Evolutionary conservation across 257 asterid species (phyloP).

Genomic region (Solanum rostratum): DNA sequence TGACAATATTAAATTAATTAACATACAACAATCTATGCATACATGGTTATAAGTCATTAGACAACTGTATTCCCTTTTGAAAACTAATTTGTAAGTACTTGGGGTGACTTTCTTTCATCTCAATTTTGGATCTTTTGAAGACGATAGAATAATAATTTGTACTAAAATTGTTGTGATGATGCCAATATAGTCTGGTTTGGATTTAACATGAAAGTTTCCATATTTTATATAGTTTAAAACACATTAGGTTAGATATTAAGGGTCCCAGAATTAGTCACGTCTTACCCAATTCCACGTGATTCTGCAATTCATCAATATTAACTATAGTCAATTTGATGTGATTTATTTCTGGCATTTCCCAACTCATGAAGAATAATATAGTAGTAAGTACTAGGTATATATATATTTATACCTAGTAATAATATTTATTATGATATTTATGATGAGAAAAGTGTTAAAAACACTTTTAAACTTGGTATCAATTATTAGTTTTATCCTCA

Average conservation of each 20-base stretch:
- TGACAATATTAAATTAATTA: background rate
- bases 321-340: background rate
- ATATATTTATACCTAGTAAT: too few relatives aligned
- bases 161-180: background rate
- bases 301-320: background rate
- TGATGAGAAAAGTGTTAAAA: too few relatives aligned
- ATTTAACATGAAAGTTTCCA: background rate
- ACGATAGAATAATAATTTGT: constrained; percentile 15
- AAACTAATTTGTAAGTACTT: constrained; percentile 1
- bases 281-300: background rate
- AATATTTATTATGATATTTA: too few relatives aligned
- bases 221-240: background rate
- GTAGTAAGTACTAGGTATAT: background rate
- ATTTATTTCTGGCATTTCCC: background rate
- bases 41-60: background rate
- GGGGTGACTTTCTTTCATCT: background rate
- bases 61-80: background rate
- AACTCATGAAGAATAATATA: background rate
- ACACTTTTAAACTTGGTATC: too few relatives aligned
- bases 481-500: too few relatives aligned
- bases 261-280: background rate
- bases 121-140: background rate
- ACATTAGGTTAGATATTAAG: background rate
- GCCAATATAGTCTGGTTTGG: background rate
- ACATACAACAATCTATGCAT: background rate